phyloP scores from a whole-genome alignment of 2,329 filamentous ascomycete genomes.

The Cercospora zeae-maydis region DNA sequence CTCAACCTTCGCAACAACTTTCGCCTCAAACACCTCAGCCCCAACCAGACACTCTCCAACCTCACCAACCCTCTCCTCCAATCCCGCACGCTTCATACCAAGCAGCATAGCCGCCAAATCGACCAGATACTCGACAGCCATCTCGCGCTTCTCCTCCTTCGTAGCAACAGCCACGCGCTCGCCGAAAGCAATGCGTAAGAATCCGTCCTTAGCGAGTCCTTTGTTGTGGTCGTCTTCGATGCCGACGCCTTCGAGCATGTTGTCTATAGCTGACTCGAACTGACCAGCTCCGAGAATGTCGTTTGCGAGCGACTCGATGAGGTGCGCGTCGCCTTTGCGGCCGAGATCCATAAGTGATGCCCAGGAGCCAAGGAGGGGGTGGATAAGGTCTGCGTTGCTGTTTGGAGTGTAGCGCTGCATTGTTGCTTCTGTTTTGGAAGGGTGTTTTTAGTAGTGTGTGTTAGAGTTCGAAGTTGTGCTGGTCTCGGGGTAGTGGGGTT shows the following conservation, averaged over 20 bases:
- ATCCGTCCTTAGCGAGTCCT: not conserved
- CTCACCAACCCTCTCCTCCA: not conserved
- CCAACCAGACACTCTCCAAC: not conserved
- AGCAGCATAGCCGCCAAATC: not conserved
- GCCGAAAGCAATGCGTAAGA: not conserved
- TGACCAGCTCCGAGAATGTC: not conserved
- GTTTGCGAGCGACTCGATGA: not conserved
- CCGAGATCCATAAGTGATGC: not conserved
- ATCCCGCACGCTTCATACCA: not conserved
- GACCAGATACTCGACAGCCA: not conserved
- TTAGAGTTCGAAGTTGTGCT: not conserved
- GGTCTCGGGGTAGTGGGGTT: not conserved
- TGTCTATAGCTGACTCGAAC: not conserved
- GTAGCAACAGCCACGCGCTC: not conserved
- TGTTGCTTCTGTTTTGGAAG: too few relatives aligned
- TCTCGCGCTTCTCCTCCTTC: not conserved
- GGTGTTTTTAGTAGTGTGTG: not conserved
- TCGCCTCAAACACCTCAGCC: not conserved
- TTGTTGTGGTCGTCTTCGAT: not conserved
- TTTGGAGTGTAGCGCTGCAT: not conserved
- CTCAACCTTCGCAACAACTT: not conserved
- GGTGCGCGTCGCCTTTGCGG: conserved; percentile 3
- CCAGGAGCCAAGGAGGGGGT: not conserved
- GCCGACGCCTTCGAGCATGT: not conserved
- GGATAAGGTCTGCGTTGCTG: not conserved